Percentiles rank a stretch among this genome's conserved stretches.
Evolutionary conservation across 192 early-diverging fungal species (phyloP).

Genomic region (Entomortierella lignicola): DNA sequence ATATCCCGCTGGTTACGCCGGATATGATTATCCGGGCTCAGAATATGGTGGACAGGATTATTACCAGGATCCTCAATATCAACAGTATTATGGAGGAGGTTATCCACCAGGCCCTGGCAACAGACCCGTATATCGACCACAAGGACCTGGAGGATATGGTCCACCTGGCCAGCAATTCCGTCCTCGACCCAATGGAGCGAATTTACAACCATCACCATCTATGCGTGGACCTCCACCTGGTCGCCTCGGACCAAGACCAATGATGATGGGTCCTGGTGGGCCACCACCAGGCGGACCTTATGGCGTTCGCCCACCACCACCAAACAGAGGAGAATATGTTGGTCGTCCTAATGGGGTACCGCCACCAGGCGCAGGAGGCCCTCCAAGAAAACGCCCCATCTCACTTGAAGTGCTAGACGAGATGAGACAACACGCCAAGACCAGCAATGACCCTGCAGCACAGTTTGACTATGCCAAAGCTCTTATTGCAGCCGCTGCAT

Average conservation of each 20-base stretch:
- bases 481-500: slow-evolving; percentile 80
- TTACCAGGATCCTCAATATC: slow-evolving; percentile 26
- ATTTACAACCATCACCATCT: slow-evolving; percentile 36
- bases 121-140: slow-evolving; percentile 17
- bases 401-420: slow-evolving; percentile 42
- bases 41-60: slow-evolving; percentile 45
- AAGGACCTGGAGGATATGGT: slow-evolving; percentile 2
- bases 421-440: slow-evolving; percentile 61
- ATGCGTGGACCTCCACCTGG: slow-evolving; percentile 42
- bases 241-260: slow-evolving; percentile 32
- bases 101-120: slow-evolving; percentile 31
- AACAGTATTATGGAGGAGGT: slow-evolving; percentile 44
- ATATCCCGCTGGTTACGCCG: slow-evolving; percentile 19
- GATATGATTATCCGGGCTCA: slow-evolving; percentile 21
- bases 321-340: neutral
- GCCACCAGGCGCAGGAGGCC: slow-evolving; percentile 11
- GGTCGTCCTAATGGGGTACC: neutral
- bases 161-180: neutral
- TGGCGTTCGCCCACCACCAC: slow-evolving; percentile 27
- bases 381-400: slow-evolving; percentile 43
- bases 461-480: slow-evolving; percentile 92
- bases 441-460: slow-evolving; percentile 73
- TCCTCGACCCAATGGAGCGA: slow-evolving; percentile 13
- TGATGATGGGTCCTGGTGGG: slow-evolving; percentile 33
- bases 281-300: slow-evolving; percentile 25